Evolutionary conservation across 2,329 filamentous ascomycete species (phyloP), one percentile per base, ranked within the genome.

Genomic region (Calonectria henricotiae): DNA sequence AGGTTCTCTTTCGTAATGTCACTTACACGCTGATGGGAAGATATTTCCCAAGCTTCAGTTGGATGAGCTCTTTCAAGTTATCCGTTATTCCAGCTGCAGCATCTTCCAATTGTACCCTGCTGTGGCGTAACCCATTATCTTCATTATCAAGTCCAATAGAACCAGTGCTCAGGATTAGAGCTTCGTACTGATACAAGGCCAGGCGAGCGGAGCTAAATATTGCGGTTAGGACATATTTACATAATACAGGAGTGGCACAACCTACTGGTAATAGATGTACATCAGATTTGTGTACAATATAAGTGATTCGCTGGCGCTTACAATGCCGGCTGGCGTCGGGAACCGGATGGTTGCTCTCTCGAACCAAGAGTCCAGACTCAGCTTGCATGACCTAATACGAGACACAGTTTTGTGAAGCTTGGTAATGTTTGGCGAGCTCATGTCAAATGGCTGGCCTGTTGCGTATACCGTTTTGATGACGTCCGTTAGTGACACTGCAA

Each of bases 241-340:
- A 20, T 2, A 17, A 5, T 7, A 9, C 1, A 11, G 13, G 5
- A 23, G 3, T 3, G 8, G 12, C 1, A 2, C 25, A 15, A 47
- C 72, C 54, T 25, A 73, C 72, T 71, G 47, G 32, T 73, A 73
- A 39, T 73, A 73, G 9, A 73, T 73, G 9, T 73, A 73, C 65
- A 73, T 65, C 25, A 73, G 5, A 15, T 73, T 73, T 0, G 62
- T 71, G 2, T 66, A 73, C 1, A 73, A 0, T 17, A 71, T 51
- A 0, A 73, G 62, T 2, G 72, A 71, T 11, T 69, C 60, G 2
- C 72, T 51, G 0, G 23, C n/a, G 13, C 35, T 65, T 12, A 15
- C 20, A 1, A 73, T 71, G 1, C 69, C 63, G 3, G 66, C 70
- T 1, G 67, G 67, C 1, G 63, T 71, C 4, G 71, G 71, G n/a